These are phyloP conservation scores for Thelephora terrestris DNA, from an alignment of 1,284 basidiomycete genomes.

Conservation along the genomic window DNA sequence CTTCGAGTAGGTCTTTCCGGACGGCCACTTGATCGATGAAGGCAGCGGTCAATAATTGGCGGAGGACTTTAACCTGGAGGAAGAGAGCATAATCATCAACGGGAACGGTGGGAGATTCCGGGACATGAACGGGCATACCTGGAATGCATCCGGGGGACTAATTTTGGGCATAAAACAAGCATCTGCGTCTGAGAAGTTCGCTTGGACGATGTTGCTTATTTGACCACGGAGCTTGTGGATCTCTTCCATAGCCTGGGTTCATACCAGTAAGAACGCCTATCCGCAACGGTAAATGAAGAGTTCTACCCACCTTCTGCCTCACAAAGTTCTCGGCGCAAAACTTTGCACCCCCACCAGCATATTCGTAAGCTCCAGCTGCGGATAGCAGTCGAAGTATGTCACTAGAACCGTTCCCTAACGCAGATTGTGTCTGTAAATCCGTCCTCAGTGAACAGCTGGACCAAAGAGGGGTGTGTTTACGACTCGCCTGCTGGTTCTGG, in stretches of 20 bases:
- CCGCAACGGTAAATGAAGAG: not conserved
- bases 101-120: not conserved
- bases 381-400: constrained; percentile 87
- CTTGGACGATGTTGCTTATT: constrained; percentile 73
- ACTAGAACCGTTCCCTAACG: constrained; percentile 77
- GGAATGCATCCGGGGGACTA: constrained; percentile 62
- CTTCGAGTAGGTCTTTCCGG: constrained; percentile 74
- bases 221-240: constrained; percentile 95
- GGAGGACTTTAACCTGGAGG: constrained; percentile 76
- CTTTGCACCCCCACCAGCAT: constrained; percentile 63
- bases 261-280: not conserved
- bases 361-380: constrained; percentile 94
- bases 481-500: constrained; percentile 62
- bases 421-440: constrained; percentile 53
- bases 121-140: constrained; percentile 35
- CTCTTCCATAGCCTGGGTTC: constrained; percentile 88
- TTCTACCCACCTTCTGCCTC: constrained; percentile 64
- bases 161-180: constrained; percentile 52
- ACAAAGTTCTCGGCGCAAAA: constrained; percentile 92
- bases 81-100: constrained; percentile 4
- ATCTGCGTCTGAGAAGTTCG: constrained; percentile 55
- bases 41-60: constrained; percentile 81
- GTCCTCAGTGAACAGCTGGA: constrained; percentile 5
- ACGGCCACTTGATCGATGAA: constrained; percentile 97
- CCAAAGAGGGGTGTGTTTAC: not conserved